Evolutionary conservation across 257 asterid genomes (phyloP), one percentile per base, ranked within the genome.

Genomic region (Ehretia macrophylla): DNA sequence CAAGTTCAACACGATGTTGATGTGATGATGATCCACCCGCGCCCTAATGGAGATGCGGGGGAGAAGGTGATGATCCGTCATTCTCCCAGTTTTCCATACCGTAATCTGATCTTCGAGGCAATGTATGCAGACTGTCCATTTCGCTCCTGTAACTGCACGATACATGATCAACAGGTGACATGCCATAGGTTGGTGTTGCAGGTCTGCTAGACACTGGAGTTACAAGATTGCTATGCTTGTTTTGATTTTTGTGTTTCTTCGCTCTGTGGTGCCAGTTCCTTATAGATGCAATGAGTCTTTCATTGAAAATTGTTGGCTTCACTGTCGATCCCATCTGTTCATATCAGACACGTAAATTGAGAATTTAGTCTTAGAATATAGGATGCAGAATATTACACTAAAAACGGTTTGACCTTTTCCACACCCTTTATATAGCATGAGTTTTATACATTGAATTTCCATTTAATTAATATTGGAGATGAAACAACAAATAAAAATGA

Each of bases 251-350:
- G 71, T 86, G 80, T 45, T 88, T 83, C 72, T 71, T 86, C 35
- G 99, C 99, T 0, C 83, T 75, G 68, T 84, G 93, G 79, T 88
- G 99, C 99, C 99, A 92, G 48, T 44, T 82, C 14, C 64, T 70
- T 22, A 92, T 61, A 8, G 99, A 97, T 2, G 81, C 55, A 0
- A 86, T 94, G 3, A 88, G 91, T 58, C 78, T 53, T 14, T 90
- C n/a, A n/a, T n/a, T n/a, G n/a, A n/a, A n/a, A n/a, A n/a, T n/a
- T n/a, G n/a, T n/a, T n/a, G n/a, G n/a, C 96, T 87, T 90, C 98
- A 90, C 83, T 17, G 72, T 78, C 8, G 97, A 79, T 51, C 97
- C 99, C 99, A 88, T 92, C 99, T 91, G 69, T 67, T 14, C 10
- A n/a, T 14, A 14, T 5, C 6, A 27, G 23, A 16, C 12, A 14